Percentiles rank a stretch among this genome's conserved stretches.
Evolutionary conservation across 73 alveolate genomes (phyloP).

Genomic region (Paramecium biaurelia): DNA sequence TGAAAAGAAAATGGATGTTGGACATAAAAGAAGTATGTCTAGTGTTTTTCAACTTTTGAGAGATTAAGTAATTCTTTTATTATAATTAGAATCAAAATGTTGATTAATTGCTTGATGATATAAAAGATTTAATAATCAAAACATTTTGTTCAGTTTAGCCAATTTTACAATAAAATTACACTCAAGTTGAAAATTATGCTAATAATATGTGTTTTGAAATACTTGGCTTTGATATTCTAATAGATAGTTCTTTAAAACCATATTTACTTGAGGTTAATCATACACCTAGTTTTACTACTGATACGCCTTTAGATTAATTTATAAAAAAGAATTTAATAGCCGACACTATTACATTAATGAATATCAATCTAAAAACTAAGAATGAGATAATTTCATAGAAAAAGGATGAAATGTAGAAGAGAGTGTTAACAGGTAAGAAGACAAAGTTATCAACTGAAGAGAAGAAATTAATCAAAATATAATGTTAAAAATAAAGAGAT

Average conservation of each 20-base stretch:
- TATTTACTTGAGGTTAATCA: constrained; percentile 92
- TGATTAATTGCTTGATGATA: constrained; percentile 66
- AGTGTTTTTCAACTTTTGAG: constrained; percentile 24
- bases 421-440: constrained; percentile 28
- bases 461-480: background rate
- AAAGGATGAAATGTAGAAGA: constrained; percentile 38
- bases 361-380: constrained; percentile 64
- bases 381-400: constrained; percentile 39
- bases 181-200: constrained; percentile 74
- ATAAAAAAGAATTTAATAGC: constrained; percentile 72
- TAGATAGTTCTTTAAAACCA: constrained; percentile 81
- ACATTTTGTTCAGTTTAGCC: constrained; percentile 82
- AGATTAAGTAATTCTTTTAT: background rate
- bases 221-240: constrained; percentile 90
- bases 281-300: constrained; percentile 84
- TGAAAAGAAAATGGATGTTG: constrained; percentile 81
- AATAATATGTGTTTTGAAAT: constrained; percentile 87
- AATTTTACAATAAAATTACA: constrained; percentile 68
- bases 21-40: constrained; percentile 80
- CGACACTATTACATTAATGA: constrained; percentile 72
- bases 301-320: constrained; percentile 79
- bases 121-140: constrained; percentile 87
- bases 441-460: constrained; percentile 18
- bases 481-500: constrained; percentile 34
- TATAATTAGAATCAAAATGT: constrained; percentile 67